Base-by-base conservation (phyloP, 2,329 filamentous ascomycete genomes). In the Aspergillus costaricaensis region DNA sequence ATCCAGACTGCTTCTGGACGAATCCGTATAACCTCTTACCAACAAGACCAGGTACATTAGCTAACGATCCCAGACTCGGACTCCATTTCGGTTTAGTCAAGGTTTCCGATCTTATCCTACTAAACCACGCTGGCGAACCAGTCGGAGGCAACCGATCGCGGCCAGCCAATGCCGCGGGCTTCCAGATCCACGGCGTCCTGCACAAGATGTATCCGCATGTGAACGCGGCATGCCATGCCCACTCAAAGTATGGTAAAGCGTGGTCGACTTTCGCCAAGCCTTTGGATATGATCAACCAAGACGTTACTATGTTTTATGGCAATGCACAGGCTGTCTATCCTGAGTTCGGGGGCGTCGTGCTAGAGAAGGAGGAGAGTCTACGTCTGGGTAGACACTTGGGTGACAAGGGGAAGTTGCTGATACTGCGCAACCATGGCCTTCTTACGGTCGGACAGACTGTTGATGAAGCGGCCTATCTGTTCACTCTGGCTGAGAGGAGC, bases 391-490 rank as follows among this genome's bases (percentile, higher is more conserved):
- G 77, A 9, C 83, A 88, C 0, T 78, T 92, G 1, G 88, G 88
- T 0, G 14, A 32, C 2, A 73, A 79, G 1, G 89, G 82, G 15
- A 85, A 85, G 72, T 88, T 82, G 1, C 81, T 86, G 65, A 86
- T 91, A 51, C 77, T 91, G 50, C 80, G 87, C 64, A 92, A 91
- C 71, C 89, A 92, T 74, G 90, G 90, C 0, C 76, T 92, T 32
- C 74, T 92, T 53, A 90, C 88, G 0, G 88, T 91, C 0, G 90
- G 90, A 6, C 69, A 75, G 6, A 92, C 89, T 0, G 89, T 92
- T 2, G 89, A 92, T 70, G 89, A 92, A 75, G 89, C 89, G 1
- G 86, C 86, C 0, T 92, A 88, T 72, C 73, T 91, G 49, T 89
- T 90, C 70, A 86, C 85, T 0, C 76, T 89, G 47, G 81, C 91